Base-by-base conservation (phyloP, 345 rosid genomes). In the Dimocarpus longan region DNA sequence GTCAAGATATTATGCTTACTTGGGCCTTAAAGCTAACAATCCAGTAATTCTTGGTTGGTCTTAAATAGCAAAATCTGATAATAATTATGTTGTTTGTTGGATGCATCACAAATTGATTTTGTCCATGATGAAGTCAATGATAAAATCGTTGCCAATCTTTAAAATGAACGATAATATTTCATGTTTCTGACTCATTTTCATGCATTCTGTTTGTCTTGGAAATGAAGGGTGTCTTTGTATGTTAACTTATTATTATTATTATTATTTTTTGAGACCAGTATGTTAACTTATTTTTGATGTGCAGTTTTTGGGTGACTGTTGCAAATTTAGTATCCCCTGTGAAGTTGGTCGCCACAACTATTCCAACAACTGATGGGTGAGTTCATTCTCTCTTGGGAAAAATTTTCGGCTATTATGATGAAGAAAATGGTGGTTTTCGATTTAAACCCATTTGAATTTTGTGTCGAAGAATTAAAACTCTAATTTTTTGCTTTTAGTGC, bases 331-430 rank as follows among this genome's bases (percentile, higher is more conserved):
- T 70, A 16, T 22, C 37, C 50, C 86, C 86, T 1, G 63, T 70
- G 71, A 84, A 78, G 79, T 75, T 84, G 70, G 66, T 39, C 7
- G 32, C 73, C 70, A 50, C 81, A 54, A 60, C 24, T 57, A 74
- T 83, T 70, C 73, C 81, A 73, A 42, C 81, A 76, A 42, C 76
- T 39, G 83, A 84, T 77, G 86, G 84, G 86, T 84, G 73, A 75
- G 86, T 73, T 69, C 24, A 43, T 46, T 75, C 21, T 68, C 28
- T 64, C 18, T 40, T 40, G 18, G 59, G 1, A 46, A 32, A 46
- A 46, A 11, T 46, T 46, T 46, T 46, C 0, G 8, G 10, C 12
- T 46, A 7, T 8, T 46, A 46, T 7, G 52, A 46, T 5, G 8
- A 7, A 50, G 18, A 16, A 69, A 43, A 16, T 37, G n/a, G 5